phyloP scores from a whole-genome alignment of 208 protist species.

The Phytomonas sp. region DNA sequence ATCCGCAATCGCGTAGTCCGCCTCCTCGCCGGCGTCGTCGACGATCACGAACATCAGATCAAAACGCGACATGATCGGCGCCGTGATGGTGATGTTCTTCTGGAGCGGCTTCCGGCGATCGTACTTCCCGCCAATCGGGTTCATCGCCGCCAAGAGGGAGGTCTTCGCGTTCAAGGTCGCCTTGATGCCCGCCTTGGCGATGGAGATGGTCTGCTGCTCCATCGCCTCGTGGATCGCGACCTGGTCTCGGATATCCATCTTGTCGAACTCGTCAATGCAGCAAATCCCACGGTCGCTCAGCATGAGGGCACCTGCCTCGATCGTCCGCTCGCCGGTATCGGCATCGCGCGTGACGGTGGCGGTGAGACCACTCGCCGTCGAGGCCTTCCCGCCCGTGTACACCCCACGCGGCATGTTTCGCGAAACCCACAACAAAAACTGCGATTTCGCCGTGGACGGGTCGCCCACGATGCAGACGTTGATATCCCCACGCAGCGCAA shows the following conservation, averaged over 20 bases:
- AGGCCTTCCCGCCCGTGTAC: constrained; percentile 98
- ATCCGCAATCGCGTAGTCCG: constrained; percentile 95
- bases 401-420: constrained; percentile 92
- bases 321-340: constrained; percentile 99
- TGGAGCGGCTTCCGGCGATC: constrained; percentile 90
- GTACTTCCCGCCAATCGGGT: constrained; percentile 97
- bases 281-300: constrained; percentile 99
- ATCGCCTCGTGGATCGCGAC: constrained; percentile 99
- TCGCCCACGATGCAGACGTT: constrained; percentile 99
- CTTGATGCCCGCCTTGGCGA: constrained; percentile 97
- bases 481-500: constrained; percentile 97
- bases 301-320: constrained; percentile 99
- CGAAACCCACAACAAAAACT: constrained; percentile 98
- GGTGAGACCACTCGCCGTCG: constrained; percentile 95
- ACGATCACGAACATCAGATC: constrained; percentile 99
- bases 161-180: constrained; percentile 99
- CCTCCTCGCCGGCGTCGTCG: constrained; percentile 94
- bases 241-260: constrained; percentile 99
- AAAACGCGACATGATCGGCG: constrained; percentile 99
- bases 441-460: constrained; percentile 98
- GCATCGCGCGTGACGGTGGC: constrained; percentile 97
- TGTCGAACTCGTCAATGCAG: constrained; percentile 99
- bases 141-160: constrained; percentile 97
- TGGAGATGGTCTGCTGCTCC: constrained; percentile 99
- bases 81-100: constrained; percentile 91